Evolutionary conservation across 1,139 yeast genomes (phyloP).

Genomic region (Diutina sp.): DNA sequence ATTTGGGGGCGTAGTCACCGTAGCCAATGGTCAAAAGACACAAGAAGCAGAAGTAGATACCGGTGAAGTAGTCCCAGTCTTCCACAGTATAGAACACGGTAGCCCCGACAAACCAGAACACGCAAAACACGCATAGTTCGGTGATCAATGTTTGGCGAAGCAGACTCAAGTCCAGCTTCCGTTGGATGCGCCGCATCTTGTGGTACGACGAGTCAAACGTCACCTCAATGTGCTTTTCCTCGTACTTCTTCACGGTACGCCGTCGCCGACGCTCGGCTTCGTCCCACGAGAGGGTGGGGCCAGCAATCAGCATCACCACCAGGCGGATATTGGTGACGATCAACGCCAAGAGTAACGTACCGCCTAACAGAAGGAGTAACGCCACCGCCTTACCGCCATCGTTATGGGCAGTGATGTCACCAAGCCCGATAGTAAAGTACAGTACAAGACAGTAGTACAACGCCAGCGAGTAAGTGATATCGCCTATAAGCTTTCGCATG

Average conservation of each 20-base stretch:
- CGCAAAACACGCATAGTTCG: slow-evolving; percentile 33
- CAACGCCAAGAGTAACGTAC: slow-evolving; percentile 61
- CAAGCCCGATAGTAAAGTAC: slow-evolving; percentile 66
- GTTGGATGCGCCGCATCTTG: slow-evolving; percentile 37
- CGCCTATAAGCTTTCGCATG: slow-evolving; percentile 19
- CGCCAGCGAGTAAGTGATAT: slow-evolving; percentile 43
- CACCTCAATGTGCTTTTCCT: slow-evolving; percentile 10
- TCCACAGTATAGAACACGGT: slow-evolving; percentile 45
- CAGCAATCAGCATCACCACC: slow-evolving; percentile 45
- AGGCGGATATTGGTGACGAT: slow-evolving; percentile 57
- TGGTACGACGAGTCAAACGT: slow-evolving; percentile 34
- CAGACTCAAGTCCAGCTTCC: slow-evolving; percentile 19
- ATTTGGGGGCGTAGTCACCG: slow-evolving; percentile 58
- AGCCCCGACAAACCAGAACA: slow-evolving; percentile 66
- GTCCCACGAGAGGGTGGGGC: slow-evolving; percentile 56
- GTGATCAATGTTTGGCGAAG: slow-evolving; percentile 19
- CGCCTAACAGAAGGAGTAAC: slow-evolving; percentile 52
- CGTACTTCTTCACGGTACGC: slow-evolving; percentile 6
- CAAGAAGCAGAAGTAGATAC: slow-evolving; percentile 60
- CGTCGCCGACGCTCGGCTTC: slow-evolving; percentile 23
- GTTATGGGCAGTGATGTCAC: slow-evolving; percentile 49
- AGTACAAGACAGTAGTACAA: slow-evolving; percentile 64
- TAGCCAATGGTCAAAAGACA: slow-evolving; percentile 76
- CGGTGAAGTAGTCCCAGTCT: slow-evolving; percentile 56
- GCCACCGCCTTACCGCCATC: slow-evolving; percentile 43